Base-by-base conservation (phyloP, 1,139 yeast genomes). In the Geotrichum klebahnii region DNA sequence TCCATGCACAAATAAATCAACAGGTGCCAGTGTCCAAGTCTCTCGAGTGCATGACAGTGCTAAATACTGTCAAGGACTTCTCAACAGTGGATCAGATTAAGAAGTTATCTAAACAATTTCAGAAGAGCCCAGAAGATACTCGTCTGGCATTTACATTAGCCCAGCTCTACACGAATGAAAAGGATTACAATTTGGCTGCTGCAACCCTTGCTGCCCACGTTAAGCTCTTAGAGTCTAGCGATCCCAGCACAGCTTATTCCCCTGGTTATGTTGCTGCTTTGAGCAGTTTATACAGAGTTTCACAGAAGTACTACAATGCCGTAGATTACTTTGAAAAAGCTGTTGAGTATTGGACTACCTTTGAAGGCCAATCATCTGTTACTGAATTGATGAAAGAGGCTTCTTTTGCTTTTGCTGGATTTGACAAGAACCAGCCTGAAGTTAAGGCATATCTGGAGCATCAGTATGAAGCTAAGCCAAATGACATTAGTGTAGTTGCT, bases 261-360 rank as follows among this genome's bases (percentile, higher is more conserved):
- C 51, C 67, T 73, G 60, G 72, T 71, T 51, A 78, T 75, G 56
- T 66, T n/a, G 68, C 67, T 31, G 64, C 75, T 1, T 68, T 81
- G 35, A 67, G 76, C 10, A 67, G 75, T 10, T 58, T 81, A 5
- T 79, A 77, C 60, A 82, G 78, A 53, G 43, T 59, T n/a, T 64
- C 60, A 36, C 40, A 37, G n/a, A 43, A 44, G 28, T 37, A 19
- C 34, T 36, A 28, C 31, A 40, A 43, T 16, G 61, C 66, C 20
- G 41, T 38, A 5, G 43, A 40, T 2, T 36, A 39, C 33, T 41
- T 51, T 33, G 49, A 51, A 17, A 41, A 41, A 4, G 54, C 54
- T 22, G 48, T 51, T 33, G n/a, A 29, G 10, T 48, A 48, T 31
- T 48, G 49, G 47, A 28, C 45, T 16, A 48, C 44, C 4, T 46